Evolutionary conservation across 2,329 filamentous ascomycete species (phyloP), one percentile per base, ranked within the genome.

Genomic region (Seiridium unicorne): DNA sequence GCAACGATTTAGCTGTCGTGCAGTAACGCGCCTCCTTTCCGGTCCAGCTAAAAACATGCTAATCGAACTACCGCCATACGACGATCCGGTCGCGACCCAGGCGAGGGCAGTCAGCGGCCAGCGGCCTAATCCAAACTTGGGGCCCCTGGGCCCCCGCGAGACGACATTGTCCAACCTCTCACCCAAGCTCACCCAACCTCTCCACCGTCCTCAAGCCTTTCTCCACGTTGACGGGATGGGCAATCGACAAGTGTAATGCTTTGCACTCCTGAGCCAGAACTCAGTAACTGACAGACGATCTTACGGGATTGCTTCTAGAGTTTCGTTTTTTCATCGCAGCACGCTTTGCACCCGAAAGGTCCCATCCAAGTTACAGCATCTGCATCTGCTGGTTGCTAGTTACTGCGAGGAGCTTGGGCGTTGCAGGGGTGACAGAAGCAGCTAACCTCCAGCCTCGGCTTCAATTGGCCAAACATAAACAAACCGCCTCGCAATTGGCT

Each of bases 401-500:
- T 26, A 42, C 38, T 42, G 38, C 38, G 13, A 42, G 38, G 31
- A 55, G 51, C 48, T 55, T 55, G 26, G 57, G 55, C 38, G 13
- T 42, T 13, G 38, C 38, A 42, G 38, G 38, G 38, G 38, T 42
- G 7, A 42, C 38, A 8, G 38, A 42, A 57, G 46, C 44, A 51
- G 44, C 55, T 58, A 58, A 51, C 13, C 9, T n/a, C 26, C 55
- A 57, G 55, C 57, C 57, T 55, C 38, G 57, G 49, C 57, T 59
- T 55, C 57, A 59, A 58, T 59, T 59, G 57, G 57, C 57, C 57
- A 53, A 55, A 59, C 51, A 55, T 59, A 59, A 59, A 59, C 57
- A 59, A 59, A 59, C 40, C 54, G 44, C 36, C 44, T 57, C 32
- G 44, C 44, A 46, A 57, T 57, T 57, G 54, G 54, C 46, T 36